Conservation (phyloP, 768 basidiomycete genomes). For the Naganishia vaughanmartiniae region DNA sequence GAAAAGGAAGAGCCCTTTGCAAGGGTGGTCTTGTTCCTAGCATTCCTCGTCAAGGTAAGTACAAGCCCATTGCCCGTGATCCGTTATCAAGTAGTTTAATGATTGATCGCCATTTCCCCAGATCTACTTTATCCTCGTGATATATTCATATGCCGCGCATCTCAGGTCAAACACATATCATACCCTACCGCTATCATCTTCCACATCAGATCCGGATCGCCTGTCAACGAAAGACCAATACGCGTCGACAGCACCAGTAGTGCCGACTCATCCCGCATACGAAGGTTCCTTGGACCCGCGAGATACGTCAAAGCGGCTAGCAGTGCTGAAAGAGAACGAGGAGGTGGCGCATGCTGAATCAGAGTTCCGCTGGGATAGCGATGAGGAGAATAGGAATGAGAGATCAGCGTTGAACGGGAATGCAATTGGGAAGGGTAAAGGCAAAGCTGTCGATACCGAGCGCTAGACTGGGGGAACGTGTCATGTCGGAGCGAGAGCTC, state of each 20-base stretch:
- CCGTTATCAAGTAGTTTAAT: not conserved
- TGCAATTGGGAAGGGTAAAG: slow-evolving; percentile 1
- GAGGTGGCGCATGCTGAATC: slow-evolving; percentile 4
- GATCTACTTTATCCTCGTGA: slow-evolving; percentile 84
- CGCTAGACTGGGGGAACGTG: not conserved
- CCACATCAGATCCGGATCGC: slow-evolving; percentile 14
- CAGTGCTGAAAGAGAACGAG: slow-evolving; percentile 15
- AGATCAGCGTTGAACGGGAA: slow-evolving; percentile 8
- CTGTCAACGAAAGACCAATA: slow-evolving; percentile 20
- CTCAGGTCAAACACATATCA: slow-evolving; percentile 88
- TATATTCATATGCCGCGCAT: slow-evolving; percentile 92
- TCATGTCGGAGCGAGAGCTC: not conserved
- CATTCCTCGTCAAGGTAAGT: slow-evolving; percentile 84
- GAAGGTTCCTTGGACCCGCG: slow-evolving; percentile 10
- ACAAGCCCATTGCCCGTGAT: not conserved
- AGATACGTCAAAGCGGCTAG: slow-evolving; percentile 5
- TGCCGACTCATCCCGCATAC: slow-evolving; percentile 20
- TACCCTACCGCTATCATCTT: slow-evolving; percentile 61
- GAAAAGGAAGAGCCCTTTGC: slow-evolving; percentile 82
- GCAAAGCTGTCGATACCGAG: not conserved
- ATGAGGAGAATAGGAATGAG: slow-evolving; percentile 23
- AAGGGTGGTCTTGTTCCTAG: slow-evolving; percentile 68
- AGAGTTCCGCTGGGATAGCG: slow-evolving; percentile 31
- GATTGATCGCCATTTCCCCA: slow-evolving; percentile 45
- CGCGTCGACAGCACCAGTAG: slow-evolving; percentile 12